Conservation (phyloP, 352 stramenopile genomes). For the Pythium scleroteichum region DNA sequence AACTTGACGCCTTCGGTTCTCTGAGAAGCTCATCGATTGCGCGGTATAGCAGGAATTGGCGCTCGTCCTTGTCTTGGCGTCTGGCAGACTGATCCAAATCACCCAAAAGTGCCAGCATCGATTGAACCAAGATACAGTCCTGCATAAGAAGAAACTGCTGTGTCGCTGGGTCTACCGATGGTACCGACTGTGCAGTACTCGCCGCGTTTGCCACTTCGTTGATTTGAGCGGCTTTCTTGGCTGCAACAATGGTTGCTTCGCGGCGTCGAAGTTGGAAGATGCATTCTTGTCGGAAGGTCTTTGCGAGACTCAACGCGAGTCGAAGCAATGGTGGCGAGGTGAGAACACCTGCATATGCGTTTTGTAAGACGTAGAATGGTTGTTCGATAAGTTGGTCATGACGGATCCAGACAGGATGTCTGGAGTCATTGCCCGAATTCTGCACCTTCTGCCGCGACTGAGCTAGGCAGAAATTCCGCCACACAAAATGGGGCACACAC, state of each 20-base stretch:
- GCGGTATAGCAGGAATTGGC: slow-evolving; percentile 6
- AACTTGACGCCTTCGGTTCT: not conserved
- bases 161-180: slow-evolving; percentile 28
- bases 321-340: slow-evolving; percentile 42
- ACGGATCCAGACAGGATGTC: slow-evolving; percentile 26
- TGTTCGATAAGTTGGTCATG: slow-evolving; percentile 53
- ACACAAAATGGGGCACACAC: slow-evolving; percentile 46
- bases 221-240: slow-evolving; percentile 20
- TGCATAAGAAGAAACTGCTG: slow-evolving; percentile 55
- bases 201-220: slow-evolving; percentile 12
- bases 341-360: slow-evolving; percentile 39
- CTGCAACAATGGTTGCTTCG: slow-evolving; percentile 31
- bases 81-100: not conserved
- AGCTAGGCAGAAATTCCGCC: slow-evolving; percentile 19
- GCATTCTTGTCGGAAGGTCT: slow-evolving; percentile 41
- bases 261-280: slow-evolving; percentile 46
- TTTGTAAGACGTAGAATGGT: slow-evolving; percentile 54
- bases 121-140: slow-evolving; percentile 58
- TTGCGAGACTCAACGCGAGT: slow-evolving; percentile 41
- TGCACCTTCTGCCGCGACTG: slow-evolving; percentile 18
- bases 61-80: slow-evolving; percentile 8
- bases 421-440: slow-evolving; percentile 11
- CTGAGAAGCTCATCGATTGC: slow-evolving; percentile 10
- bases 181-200: not conserved
- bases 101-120: slow-evolving; percentile 38